Evolutionary conservation across 805 yeast species (phyloP).

Genomic region (Isabelozyma pseudorhagii): DNA sequence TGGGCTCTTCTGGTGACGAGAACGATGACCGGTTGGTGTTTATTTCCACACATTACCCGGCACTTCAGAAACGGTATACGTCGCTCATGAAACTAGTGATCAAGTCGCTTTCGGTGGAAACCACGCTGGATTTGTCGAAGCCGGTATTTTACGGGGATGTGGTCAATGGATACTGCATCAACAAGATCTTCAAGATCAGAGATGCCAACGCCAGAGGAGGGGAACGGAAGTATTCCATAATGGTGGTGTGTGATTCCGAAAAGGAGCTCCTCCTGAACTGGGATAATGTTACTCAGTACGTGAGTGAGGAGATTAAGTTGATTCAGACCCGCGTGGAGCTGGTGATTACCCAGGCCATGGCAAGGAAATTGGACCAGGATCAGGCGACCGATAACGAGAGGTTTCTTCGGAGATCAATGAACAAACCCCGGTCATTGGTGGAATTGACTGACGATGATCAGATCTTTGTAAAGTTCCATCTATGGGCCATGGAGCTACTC

Average conservation of each 20-base stretch:
- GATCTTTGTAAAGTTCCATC: slow-evolving; percentile 55
- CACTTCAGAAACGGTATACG: slow-evolving; percentile 44
- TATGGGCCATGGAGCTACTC: slow-evolving; percentile 59
- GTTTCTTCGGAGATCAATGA: slow-evolving; percentile 54
- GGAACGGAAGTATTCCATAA: slow-evolving; percentile 62
- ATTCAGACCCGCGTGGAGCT: slow-evolving; percentile 24
- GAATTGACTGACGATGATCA: slow-evolving; percentile 54
- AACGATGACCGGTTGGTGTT: slow-evolving; percentile 19
- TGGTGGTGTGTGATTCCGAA: slow-evolving; percentile 57
- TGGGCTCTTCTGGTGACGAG: slow-evolving; percentile 6
- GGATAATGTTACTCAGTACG: slow-evolving; percentile 44
- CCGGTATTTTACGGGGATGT: slow-evolving; percentile 67
- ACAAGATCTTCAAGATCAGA: slow-evolving; percentile 56
- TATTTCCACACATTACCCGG: slow-evolving; percentile 62
- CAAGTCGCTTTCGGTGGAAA: slow-evolving; percentile 65
- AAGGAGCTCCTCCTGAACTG: slow-evolving; percentile 51
- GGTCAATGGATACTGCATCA: slow-evolving; percentile 56
- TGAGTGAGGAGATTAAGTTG: slow-evolving; percentile 22
- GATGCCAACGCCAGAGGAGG: slow-evolving; percentile 72
- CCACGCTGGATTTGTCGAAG: slow-evolving; percentile 53
- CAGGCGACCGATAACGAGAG: slow-evolving; percentile 38
- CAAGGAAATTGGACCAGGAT: slow-evolving; percentile 18
- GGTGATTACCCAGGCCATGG: slow-evolving; percentile 7
- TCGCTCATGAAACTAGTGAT: slow-evolving; percentile 57
- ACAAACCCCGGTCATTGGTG: slow-evolving; percentile 53